These are phyloP conservation scores for Colletotrichum truncatum DNA, from an alignment of 2,329 filamentous ascomycete genomes.

Conservation along the genomic window DNA sequence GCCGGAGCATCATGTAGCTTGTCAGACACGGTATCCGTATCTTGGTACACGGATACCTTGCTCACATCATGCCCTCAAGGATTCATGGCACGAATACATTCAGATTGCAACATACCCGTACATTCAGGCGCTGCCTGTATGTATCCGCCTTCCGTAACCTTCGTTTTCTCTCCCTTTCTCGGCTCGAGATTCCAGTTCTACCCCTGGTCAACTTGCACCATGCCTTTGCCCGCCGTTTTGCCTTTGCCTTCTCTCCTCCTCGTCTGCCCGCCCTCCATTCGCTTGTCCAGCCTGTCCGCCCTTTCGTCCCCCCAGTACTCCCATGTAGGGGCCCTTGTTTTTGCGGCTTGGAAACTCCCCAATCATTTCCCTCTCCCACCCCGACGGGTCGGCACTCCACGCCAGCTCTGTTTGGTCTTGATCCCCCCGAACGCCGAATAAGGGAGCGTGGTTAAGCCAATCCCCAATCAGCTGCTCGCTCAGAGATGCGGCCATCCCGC, in stretches of 20 bases:
- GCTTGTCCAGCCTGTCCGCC: conserved; percentile 13
- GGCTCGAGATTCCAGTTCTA: conserved; percentile 28
- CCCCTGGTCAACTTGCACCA: conserved; percentile 24
- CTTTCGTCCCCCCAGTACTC: neutral
- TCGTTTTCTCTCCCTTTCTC: conserved; percentile 29
- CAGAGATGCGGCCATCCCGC: conserved; percentile 12
- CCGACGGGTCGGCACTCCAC: conserved; percentile 31
- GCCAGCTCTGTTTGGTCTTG: conserved; percentile 25
- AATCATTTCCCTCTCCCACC: conserved; percentile 31
- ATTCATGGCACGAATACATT: conserved; percentile 9
- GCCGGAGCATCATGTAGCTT: conserved; percentile 16
- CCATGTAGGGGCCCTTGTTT: conserved; percentile 20
- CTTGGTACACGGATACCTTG: neutral
- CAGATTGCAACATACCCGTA: conserved; percentile 7
- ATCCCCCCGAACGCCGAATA: conserved; percentile 18
- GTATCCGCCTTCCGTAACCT: conserved; percentile 28
- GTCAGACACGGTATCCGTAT: conserved; percentile 16
- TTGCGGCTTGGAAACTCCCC: conserved; percentile 25
- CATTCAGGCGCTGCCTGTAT: conserved; percentile 21
- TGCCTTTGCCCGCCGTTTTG: conserved; percentile 30
- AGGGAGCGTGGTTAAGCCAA: conserved; percentile 22
- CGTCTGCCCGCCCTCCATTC: conserved; percentile 14
- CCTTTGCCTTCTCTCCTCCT: conserved; percentile 14
- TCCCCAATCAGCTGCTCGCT: conserved; percentile 21
- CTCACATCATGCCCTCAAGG: neutral